phyloP scores from a whole-genome alignment of 2,329 filamentous ascomycete species.

The Fusarium sp. region DNA sequence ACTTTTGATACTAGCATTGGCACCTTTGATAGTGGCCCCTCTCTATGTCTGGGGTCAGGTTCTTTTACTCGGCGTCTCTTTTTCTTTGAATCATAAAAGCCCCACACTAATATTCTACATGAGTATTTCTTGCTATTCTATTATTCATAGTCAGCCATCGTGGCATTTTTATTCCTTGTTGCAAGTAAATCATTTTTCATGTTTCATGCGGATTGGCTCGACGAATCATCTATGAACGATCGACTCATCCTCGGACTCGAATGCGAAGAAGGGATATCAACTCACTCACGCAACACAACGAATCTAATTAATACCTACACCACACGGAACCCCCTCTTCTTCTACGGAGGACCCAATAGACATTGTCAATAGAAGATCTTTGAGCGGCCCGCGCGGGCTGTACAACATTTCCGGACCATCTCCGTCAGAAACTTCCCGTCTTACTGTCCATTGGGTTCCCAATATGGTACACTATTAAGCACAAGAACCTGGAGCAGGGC shows the following conservation, averaged over 20 bases:
- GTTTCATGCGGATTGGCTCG: constrained; percentile 4
- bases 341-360: constrained; percentile 2
- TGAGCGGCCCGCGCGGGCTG: constrained; percentile 1
- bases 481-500: constrained; percentile 30
- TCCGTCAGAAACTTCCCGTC: constrained; percentile 34
- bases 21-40: constrained; percentile 46
- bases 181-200: not conserved
- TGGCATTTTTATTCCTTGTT: not conserved
- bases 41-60: constrained; percentile 29
- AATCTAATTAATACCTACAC: not conserved
- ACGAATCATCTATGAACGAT: not conserved
- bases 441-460: constrained; percentile 29
- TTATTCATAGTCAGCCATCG: constrained; percentile 20
- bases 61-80: constrained; percentile 24
- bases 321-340: not conserved
- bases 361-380: not conserved
- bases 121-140: constrained; percentile 5
- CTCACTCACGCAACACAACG: not conserved
- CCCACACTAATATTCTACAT: constrained; percentile 16
- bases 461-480: constrained; percentile 14
- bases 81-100: constrained; percentile 5
- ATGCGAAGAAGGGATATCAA: not conserved
- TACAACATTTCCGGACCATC: constrained; percentile 30
- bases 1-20: constrained; percentile 46
- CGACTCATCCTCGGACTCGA: constrained; percentile 1